Conservation (phyloP, 768 basidiomycete genomes). For the Fomitopsis serialis region DNA sequence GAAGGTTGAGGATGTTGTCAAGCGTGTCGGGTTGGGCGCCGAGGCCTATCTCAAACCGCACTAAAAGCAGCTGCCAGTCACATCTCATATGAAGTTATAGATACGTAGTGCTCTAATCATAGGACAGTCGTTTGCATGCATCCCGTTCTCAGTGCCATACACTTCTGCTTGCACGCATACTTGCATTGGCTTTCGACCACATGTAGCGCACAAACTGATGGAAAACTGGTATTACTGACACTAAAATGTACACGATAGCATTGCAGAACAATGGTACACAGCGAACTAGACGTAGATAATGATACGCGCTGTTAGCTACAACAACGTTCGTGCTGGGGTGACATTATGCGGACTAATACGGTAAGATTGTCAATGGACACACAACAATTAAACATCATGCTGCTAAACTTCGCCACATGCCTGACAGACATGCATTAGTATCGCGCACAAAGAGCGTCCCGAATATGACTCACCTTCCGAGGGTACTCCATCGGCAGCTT, state of each 20-base stretch:
- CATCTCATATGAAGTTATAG: background rate
- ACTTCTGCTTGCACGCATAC: background rate
- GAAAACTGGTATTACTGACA: conserved; percentile 1
- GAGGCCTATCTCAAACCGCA: background rate
- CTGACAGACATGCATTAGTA: conserved; percentile 31
- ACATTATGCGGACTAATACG: conserved; percentile 13
- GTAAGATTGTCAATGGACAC: conserved; percentile 7
- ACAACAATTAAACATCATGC: conserved; percentile 28
- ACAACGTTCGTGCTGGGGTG: background rate
- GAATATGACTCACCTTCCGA: conserved; percentile 17
- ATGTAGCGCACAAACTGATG: background rate
- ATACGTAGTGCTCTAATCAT: background rate
- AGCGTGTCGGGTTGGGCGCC: conserved; percentile 14
- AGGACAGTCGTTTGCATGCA: background rate
- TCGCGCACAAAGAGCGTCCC: background rate
- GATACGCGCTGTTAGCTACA: background rate
- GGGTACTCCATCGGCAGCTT: conserved; percentile 64
- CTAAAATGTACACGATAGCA: conserved; percentile 10
- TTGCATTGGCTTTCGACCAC: no score
- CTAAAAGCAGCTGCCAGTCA: background rate
- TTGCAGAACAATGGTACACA: conserved; percentile 1
- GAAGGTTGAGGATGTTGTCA: conserved; percentile 34
- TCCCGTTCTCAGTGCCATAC: background rate
- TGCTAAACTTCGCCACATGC: conserved; percentile 76
- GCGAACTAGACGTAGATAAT: background rate